These are phyloP conservation scores for Chenopodium quinoa DNA, from an alignment of 148 eudicot species.

Conservation along the genomic window DNA sequence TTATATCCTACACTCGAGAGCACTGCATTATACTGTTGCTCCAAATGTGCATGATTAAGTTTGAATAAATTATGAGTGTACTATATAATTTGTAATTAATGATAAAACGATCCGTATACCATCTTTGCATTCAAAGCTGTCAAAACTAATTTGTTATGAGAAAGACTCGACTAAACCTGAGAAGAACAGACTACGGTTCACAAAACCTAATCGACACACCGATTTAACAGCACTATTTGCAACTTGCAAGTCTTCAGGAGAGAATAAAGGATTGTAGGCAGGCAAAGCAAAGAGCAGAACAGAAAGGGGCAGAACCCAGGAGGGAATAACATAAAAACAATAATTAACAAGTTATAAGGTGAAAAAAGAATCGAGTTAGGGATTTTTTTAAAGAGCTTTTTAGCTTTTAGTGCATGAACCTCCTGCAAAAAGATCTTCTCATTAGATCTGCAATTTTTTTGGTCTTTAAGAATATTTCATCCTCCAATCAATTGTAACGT, in stretches of 20 bases:
- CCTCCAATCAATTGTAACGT: neutral
- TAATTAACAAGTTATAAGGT: slow-evolving; percentile 14
- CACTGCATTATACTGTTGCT: too few relatives aligned
- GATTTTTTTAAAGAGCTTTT: slow-evolving; percentile 13
- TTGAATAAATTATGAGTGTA: too few relatives aligned
- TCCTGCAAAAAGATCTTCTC: slow-evolving; percentile 16
- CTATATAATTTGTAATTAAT: too few relatives aligned
- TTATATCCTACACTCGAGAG: too few relatives aligned
- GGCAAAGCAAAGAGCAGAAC: neutral
- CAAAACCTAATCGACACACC: too few relatives aligned
- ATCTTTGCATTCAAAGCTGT: neutral
- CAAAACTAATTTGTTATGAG: too few relatives aligned
- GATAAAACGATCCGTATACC: neutral
- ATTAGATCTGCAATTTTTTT: slow-evolving; percentile 20
- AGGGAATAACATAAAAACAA: slow-evolving; percentile 16
- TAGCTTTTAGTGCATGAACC: slow-evolving; percentile 21
- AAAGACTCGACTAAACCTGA: too few relatives aligned
- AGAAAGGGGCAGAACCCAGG: neutral
- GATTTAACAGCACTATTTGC: neutral
- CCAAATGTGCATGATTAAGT: too few relatives aligned
- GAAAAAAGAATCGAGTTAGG: slow-evolving; percentile 8
- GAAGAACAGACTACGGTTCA: too few relatives aligned
- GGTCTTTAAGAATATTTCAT: slow-evolving; percentile 16
- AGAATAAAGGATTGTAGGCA: neutral
- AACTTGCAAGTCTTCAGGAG: neutral